These are phyloP conservation scores for Trametes sanguinea DNA, from an alignment of 768 basidiomycete species.

Conservation along the genomic window DNA sequence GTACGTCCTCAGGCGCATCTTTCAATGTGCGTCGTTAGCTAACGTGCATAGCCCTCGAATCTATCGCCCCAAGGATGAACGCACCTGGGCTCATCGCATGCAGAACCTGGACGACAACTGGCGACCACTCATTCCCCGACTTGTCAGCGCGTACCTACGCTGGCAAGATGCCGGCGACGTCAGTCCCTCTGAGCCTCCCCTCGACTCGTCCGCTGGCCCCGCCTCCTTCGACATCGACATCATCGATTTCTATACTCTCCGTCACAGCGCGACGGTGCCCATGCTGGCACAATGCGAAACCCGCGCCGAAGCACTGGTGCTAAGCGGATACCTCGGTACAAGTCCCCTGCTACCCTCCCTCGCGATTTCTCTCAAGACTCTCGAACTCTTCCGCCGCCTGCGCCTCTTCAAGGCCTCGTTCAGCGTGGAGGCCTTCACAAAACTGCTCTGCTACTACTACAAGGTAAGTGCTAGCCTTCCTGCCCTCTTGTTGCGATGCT, in stretches of 20 bases:
- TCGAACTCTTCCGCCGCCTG: constrained; percentile 18
- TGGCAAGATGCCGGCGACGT: background rate
- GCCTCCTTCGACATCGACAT: constrained; percentile 12
- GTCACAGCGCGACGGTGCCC: background rate
- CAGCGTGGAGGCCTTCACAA: constrained; percentile 24
- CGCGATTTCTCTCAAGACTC: constrained; percentile 22
- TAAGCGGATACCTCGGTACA: constrained; percentile 16
- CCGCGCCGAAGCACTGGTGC: background rate
- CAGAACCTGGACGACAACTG: constrained; percentile 11
- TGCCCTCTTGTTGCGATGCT: background rate
- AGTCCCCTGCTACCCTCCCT: constrained; percentile 10
- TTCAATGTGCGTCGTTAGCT: no score
- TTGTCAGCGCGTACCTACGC: constrained; percentile 8
- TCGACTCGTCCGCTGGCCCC: background rate
- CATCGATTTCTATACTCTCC: constrained; percentile 16
- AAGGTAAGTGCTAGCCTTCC: constrained; percentile 14
- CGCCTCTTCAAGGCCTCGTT: constrained; percentile 22
- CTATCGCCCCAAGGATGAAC: constrained; percentile 1
- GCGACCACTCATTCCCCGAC: constrained; percentile 2
- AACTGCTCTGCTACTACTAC: constrained; percentile 24
- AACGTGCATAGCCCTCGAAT: background rate
- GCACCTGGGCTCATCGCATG: constrained; percentile 15
- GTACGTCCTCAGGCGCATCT: background rate
- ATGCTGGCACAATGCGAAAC: background rate
- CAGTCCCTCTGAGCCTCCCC: no score